phyloP scores from a whole-genome alignment of 306 rosid species.

The Glycine tomentella region DNA sequence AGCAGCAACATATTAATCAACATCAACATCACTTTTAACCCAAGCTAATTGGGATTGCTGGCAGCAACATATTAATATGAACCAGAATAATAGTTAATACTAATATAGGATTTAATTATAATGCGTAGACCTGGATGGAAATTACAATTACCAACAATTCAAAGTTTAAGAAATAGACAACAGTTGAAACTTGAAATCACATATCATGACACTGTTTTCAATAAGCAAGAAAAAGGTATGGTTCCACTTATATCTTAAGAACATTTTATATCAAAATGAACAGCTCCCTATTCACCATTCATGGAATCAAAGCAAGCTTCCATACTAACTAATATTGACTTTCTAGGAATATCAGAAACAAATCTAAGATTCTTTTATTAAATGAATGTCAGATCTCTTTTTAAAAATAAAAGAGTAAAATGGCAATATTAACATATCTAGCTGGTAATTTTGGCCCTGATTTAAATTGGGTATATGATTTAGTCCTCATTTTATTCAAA shows the following conservation, averaged over 20 bases:
- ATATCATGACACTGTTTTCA: constrained; percentile 33
- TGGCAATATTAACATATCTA: constrained; percentile 16
- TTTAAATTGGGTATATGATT: neutral
- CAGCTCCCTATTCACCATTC: neutral
- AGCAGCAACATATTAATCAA: neutral
- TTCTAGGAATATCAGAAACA: constrained; percentile 12
- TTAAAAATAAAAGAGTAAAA: neutral
- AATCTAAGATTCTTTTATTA: neutral
- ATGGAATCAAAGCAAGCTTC: constrained; percentile 22
- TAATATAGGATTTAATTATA: neutral
- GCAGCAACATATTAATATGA: constrained; percentile 16
- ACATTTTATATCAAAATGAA: neutral
- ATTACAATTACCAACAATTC: neutral
- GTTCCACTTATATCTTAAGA: neutral
- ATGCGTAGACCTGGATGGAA: neutral
- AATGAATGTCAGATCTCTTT: neutral
- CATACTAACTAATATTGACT: constrained; percentile 16
- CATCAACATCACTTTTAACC: no score
- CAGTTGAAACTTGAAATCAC: constrained; percentile 34
- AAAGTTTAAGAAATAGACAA: constrained; percentile 26
- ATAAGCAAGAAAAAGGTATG: constrained; percentile 30
- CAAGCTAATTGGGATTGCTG: no score
- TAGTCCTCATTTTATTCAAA: constrained; percentile 15
- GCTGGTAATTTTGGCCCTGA: neutral
- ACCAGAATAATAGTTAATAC: neutral